A percentile compares a stretch with the other conserved stretches of the same genome.
phyloP scores from a whole-genome alignment of 108 stramenopile genomes.

The Cyclotella distinguenda region DNA sequence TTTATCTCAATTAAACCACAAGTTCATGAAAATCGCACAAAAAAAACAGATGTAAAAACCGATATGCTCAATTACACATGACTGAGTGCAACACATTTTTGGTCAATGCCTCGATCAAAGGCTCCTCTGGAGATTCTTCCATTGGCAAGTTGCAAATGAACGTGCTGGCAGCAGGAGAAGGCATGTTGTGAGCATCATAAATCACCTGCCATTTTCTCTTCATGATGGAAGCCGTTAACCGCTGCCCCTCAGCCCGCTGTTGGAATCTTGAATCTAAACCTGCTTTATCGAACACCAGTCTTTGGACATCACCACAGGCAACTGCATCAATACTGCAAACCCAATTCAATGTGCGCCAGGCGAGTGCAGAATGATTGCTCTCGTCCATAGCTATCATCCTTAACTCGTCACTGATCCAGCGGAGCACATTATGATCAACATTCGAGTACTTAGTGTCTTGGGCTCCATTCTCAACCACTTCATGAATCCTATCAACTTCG shows the following conservation, averaged over 20 bases:
- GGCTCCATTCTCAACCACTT: constrained; percentile 15
- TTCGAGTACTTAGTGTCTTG: constrained; percentile 17
- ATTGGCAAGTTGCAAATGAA: neutral
- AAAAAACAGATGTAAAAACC: too few relatives aligned
- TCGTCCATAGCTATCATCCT: constrained; percentile 58
- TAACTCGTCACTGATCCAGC: constrained; percentile 42
- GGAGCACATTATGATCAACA: constrained; percentile 26
- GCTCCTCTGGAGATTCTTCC: neutral
- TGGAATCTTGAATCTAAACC: constrained; percentile 23
- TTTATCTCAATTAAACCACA: too few relatives aligned
- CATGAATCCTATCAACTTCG: constrained; percentile 39
- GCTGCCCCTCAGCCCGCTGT: neutral
- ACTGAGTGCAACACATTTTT: neutral
- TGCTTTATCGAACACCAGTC: constrained; percentile 27
- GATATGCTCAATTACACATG: too few relatives aligned
- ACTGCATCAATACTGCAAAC: constrained; percentile 41
- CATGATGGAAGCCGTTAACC: neutral
- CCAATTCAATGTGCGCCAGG: constrained; percentile 63
- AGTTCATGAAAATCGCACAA: too few relatives aligned
- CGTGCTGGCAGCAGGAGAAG: neutral
- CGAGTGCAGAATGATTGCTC: constrained; percentile 54
- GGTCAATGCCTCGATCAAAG: neutral
- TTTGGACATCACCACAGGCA: constrained; percentile 44
- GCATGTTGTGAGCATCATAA: constrained; percentile 17
- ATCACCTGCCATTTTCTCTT: constrained; percentile 33